Conservation (phyloP, 345 rosid genomes). For the Jatropha curcas region DNA sequence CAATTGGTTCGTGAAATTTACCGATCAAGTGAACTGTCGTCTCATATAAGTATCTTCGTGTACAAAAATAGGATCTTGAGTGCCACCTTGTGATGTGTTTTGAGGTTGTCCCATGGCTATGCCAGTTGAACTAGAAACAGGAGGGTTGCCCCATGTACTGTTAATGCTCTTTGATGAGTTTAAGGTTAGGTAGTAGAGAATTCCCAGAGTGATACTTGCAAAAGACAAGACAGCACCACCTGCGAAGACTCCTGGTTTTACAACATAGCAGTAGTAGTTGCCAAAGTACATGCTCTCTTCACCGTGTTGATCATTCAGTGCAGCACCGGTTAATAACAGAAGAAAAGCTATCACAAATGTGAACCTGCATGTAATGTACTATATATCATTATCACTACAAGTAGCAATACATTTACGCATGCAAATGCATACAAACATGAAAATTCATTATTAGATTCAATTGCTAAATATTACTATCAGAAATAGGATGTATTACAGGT, state of each 20-base stretch:
- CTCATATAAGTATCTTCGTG: constrained; percentile 77
- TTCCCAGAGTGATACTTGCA: constrained; percentile 56
- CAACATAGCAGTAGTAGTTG: constrained; percentile 68
- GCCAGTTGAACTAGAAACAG: constrained; percentile 41
- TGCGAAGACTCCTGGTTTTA: constrained; percentile 84
- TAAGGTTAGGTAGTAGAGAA: constrained; percentile 64
- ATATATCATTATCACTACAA: no score
- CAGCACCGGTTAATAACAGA: constrained; percentile 74
- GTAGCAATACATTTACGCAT: no score
- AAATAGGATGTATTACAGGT: no score
- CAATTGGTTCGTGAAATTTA: not conserved
- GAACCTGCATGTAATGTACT: constrained; percentile 69
- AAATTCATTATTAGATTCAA: not conserved
- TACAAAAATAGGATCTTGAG: constrained; percentile 68
- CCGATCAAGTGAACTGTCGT: constrained; percentile 60
- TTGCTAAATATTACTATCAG: no score
- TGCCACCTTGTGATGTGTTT: constrained; percentile 48
- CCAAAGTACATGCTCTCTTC: constrained; percentile 48
- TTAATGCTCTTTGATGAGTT: constrained; percentile 41
- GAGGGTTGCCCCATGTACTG: constrained; percentile 25
- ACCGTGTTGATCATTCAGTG: constrained; percentile 64
- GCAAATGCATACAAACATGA: not conserved
- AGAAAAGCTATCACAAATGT: constrained; percentile 76
- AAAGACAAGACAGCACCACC: constrained; percentile 64
- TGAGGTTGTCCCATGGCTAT: constrained; percentile 82